phyloP scores from a whole-genome alignment of 768 basidiomycete species.

The Clathrus columnatus region DNA sequence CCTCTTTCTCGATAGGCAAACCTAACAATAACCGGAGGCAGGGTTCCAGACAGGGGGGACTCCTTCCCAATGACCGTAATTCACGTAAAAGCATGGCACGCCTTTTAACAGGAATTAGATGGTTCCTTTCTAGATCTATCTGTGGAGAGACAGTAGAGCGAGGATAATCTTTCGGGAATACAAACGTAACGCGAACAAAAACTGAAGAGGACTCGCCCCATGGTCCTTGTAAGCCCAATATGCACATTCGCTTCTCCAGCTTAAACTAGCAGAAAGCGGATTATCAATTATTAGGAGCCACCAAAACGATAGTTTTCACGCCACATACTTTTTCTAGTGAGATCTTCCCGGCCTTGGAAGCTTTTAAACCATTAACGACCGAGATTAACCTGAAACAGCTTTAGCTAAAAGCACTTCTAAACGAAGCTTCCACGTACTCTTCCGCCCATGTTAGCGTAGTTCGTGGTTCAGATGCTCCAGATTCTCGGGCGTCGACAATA shows the following conservation, averaged over 20 bases:
- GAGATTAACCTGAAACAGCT: slow-evolving; percentile 56
- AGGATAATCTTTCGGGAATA: slow-evolving; percentile 80
- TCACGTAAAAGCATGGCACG: slow-evolving; percentile 74
- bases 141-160: slow-evolving; percentile 53
- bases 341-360: slow-evolving; percentile 43
- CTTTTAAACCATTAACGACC: slow-evolving; percentile 55
- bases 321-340: slow-evolving; percentile 73
- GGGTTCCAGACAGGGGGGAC: slow-evolving; percentile 77
- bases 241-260: slow-evolving; percentile 54
- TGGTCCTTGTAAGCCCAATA: slow-evolving; percentile 79
- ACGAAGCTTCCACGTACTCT: slow-evolving; percentile 42
- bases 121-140: slow-evolving; percentile 77
- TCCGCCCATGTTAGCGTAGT: slow-evolving; percentile 54
- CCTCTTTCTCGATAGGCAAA: slow-evolving; percentile 47
- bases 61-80: slow-evolving; percentile 62
- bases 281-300: too few species aligned
- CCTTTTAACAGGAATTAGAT: slow-evolving; percentile 67
- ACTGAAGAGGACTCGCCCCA: slow-evolving; percentile 84
- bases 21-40: slow-evolving; percentile 79
- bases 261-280: slow-evolving; percentile 24
- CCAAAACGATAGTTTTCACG: background rate
- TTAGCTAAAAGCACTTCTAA: slow-evolving; percentile 7
- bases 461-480: slow-evolving; percentile 24
- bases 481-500: slow-evolving; percentile 16
- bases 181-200: slow-evolving; percentile 83